Evolutionary conservation across 495 filamentous ascomycete genomes (phyloP).

Genomic region (Aspergillus ellipticus): DNA sequence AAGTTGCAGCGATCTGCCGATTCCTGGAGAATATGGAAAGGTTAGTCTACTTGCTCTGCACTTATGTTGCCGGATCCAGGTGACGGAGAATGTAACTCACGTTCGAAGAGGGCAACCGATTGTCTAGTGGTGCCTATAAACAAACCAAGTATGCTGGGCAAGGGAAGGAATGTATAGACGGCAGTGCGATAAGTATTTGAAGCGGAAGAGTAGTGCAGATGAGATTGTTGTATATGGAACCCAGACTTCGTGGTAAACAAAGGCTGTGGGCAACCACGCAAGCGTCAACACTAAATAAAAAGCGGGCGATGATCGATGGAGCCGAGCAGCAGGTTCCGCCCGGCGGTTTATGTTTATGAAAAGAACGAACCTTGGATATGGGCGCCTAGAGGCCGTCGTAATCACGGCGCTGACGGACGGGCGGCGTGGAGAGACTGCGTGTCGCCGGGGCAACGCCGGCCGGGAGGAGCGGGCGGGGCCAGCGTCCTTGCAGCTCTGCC

Average conservation of each 20-base stretch:
- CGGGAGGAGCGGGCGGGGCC: conserved; percentile 18
- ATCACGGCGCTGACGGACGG: conserved; percentile 11
- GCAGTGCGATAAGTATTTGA: neutral
- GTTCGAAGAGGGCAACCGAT: neutral
- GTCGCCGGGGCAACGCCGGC: conserved; percentile 30
- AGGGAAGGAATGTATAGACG: conserved; percentile 8
- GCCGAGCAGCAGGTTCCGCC: neutral
- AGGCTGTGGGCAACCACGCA: conserved; percentile 1
- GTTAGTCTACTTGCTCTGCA: neutral
- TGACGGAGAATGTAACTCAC: conserved; percentile 14
- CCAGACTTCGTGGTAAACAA: conserved; percentile 4
- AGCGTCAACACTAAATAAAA: neutral
- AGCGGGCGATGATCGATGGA: neutral
- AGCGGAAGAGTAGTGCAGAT: neutral
- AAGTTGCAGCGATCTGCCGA: neutral
- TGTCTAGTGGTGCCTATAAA: neutral
- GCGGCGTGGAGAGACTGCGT: conserved; percentile 15
- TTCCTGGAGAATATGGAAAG: neutral
- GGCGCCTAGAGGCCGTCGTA: conserved; percentile 9
- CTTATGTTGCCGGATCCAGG: neutral
- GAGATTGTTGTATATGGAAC: neutral
- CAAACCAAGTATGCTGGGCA: conserved; percentile 7
- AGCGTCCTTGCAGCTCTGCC: conserved; percentile 18
- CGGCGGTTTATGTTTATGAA: neutral
- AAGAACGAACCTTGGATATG: neutral